Conservation (phyloP, 2,329 filamentous ascomycete genomes). For the Alternaria alternata region DNA sequence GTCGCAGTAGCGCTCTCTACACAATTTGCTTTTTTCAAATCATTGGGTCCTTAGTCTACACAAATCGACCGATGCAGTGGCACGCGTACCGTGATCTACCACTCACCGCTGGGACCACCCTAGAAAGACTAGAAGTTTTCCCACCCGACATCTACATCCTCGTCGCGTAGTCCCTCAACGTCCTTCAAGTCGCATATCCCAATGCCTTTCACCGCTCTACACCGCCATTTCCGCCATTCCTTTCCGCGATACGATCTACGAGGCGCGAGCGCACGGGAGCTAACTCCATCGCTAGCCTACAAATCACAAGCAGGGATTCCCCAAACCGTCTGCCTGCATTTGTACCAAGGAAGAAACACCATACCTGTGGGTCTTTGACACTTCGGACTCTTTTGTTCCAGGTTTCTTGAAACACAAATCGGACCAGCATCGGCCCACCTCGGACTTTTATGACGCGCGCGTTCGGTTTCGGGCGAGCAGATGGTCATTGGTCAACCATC, state of each 20-base stretch:
- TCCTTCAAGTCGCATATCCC: not conserved
- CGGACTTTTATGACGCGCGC: slow-evolving; percentile 7
- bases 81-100: slow-evolving; percentile 1
- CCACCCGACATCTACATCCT: not conserved
- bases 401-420: slow-evolving; percentile 9
- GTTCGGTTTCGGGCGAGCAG: not conserved
- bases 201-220: slow-evolving; percentile 32
- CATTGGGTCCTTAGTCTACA: slow-evolving; percentile 1
- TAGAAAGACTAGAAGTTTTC: not conserved
- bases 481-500: slow-evolving; percentile 8
- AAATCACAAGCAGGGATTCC: slow-evolving; percentile 13
- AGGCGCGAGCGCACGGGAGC: slow-evolving; percentile 16
- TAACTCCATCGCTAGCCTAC: slow-evolving; percentile 14
- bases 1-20: not conserved
- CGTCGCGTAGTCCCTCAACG: slow-evolving; percentile 1
- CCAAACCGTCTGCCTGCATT: slow-evolving; percentile 8
- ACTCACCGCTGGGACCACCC: slow-evolving; percentile 6
- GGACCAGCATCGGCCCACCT: slow-evolving; percentile 7
- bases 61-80: slow-evolving; percentile 14
- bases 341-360: slow-evolving; percentile 9
- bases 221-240: slow-evolving; percentile 22
- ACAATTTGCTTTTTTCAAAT: slow-evolving; percentile 9
- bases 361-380: slow-evolving; percentile 7
- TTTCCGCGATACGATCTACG: slow-evolving; percentile 13
- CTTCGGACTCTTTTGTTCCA: slow-evolving; percentile 7